Evolutionary conservation across 2,329 filamentous ascomycete species (phyloP), one percentile per base, ranked within the genome.

Genomic region (Dryadomyces sulphureus): DNA sequence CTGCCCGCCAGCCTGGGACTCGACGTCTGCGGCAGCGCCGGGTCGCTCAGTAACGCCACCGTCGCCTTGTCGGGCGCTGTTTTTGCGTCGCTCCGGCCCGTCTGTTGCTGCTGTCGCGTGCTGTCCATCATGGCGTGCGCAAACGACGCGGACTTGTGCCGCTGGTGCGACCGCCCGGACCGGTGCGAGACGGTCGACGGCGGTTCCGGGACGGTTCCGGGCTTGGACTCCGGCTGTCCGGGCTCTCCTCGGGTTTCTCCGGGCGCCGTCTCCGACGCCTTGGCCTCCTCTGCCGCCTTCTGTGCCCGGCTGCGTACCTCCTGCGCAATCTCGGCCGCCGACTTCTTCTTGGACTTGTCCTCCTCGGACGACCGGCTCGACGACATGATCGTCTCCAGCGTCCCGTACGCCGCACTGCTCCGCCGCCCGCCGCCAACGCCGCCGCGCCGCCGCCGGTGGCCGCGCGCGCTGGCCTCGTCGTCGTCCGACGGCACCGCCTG

Each of bases 341-440:
- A 66, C 55, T 72, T 77, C 59, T 75, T 78, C 53, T 69, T 74
- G n/a, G 68, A 64, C 53, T 68, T 72, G 38, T 78, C 76, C 32
- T 79, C 76, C 51, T 80, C 77, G 0, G 76, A 79, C 1, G 76
- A 80, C 22, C 75, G 69, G 49, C 76, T 80, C 0, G 74, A 77
- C 21, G 75, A 79, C 66, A 80, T 80, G 55, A 81, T 81, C 1
- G 77, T 81, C 54, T 81, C 76, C 4, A 81, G 59, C 1, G 75
- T 80, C 3, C 75, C 74, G 57, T 79, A 75, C 5, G 77, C 77
- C 21, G 65, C 64, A 48, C 72, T 76, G 45, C 66, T 67, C 38
- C 68, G 62, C 35, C 71, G 62, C 2, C 58, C 58, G 1, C 71
- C 62, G 2, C 59, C 59, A 1, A 60, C 61, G 0, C 60, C 61